Percentiles rank a stretch among this genome's conserved stretches.
Conservation (phyloP, 306 rosid genomes). For the Lathyrus aphaca region DNA sequence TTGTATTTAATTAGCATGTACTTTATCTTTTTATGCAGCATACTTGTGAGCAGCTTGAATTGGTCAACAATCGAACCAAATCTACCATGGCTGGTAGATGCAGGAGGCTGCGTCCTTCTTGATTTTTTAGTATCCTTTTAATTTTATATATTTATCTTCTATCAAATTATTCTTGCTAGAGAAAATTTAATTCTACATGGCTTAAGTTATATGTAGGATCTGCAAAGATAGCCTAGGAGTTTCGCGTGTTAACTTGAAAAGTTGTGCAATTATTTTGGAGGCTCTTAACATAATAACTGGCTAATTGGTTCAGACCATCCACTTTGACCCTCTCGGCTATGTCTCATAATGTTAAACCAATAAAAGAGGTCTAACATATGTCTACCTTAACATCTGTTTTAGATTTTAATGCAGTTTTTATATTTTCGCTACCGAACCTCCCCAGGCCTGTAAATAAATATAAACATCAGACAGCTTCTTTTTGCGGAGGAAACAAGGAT, state of each 20-base stretch:
- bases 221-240: constrained; percentile 25
- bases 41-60: constrained; percentile 68
- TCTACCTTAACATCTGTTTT: constrained; percentile 43
- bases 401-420: constrained; percentile 74
- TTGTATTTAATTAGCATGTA: constrained; percentile 20
- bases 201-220: constrained; percentile 25
- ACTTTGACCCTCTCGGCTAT: neutral
- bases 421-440: constrained; percentile 47
- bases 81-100: constrained; percentile 93
- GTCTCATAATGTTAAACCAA: neutral
- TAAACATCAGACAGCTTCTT: constrained; percentile 38
- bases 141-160: constrained; percentile 21
- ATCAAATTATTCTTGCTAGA: constrained; percentile 30
- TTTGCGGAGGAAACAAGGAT: constrained; percentile 37
- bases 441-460: neutral
- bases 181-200: constrained; percentile 23
- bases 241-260: constrained; percentile 22
- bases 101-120: constrained; percentile 81
- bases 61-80: constrained; percentile 74
- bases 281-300: neutral
- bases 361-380: constrained; percentile 19
- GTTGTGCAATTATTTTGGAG: neutral
- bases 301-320: neutral
- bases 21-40: constrained; percentile 49
- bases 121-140: constrained; percentile 78